These are phyloP conservation scores for Scedosporium boydii DNA, from an alignment of 2,329 filamentous ascomycete genomes.

Conservation along the genomic window DNA sequence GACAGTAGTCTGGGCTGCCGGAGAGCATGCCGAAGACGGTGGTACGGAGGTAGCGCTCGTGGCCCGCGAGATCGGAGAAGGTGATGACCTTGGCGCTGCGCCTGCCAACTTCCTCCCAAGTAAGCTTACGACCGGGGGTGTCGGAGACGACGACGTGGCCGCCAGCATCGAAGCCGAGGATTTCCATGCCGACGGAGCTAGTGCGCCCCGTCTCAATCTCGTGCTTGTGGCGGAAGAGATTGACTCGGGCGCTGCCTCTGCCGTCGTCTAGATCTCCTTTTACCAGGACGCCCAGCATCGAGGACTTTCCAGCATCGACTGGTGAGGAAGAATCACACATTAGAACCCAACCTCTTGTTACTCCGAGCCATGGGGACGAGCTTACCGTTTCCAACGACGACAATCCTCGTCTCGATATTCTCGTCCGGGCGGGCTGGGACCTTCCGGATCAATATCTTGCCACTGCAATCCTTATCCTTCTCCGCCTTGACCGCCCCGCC, in stretches of 20 bases:
- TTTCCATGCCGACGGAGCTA: constrained; percentile 96
- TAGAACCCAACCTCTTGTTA: too few species aligned
- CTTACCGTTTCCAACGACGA: constrained; percentile 85
- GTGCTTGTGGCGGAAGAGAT: constrained; percentile 95
- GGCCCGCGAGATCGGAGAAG: constrained; percentile 90
- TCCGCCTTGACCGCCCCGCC: constrained; percentile 66
- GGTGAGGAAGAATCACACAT: not conserved
- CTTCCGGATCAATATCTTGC: constrained; percentile 79
- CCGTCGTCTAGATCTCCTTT: constrained; percentile 95
- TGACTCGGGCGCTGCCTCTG: constrained; percentile 84
- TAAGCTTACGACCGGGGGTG: constrained; percentile 74
- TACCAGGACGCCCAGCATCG: constrained; percentile 87
- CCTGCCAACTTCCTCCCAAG: constrained; percentile 96
- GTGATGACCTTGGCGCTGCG: constrained; percentile 93
- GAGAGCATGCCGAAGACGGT: constrained; percentile 93
- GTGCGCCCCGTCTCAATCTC: constrained; percentile 94
- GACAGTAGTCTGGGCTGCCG: constrained; percentile 92
- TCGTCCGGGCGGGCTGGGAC: constrained; percentile 67
- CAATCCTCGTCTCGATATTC: constrained; percentile 91
- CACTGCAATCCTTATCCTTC: constrained; percentile 66
- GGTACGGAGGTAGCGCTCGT: constrained; percentile 89
- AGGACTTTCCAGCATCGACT: constrained; percentile 96
- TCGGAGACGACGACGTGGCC: constrained; percentile 76
- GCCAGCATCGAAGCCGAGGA: constrained; percentile 88
- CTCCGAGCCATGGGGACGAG: not conserved